phyloP scores from a whole-genome alignment of 441 rosid genomes.

The Bruguiera hainesii region DNA sequence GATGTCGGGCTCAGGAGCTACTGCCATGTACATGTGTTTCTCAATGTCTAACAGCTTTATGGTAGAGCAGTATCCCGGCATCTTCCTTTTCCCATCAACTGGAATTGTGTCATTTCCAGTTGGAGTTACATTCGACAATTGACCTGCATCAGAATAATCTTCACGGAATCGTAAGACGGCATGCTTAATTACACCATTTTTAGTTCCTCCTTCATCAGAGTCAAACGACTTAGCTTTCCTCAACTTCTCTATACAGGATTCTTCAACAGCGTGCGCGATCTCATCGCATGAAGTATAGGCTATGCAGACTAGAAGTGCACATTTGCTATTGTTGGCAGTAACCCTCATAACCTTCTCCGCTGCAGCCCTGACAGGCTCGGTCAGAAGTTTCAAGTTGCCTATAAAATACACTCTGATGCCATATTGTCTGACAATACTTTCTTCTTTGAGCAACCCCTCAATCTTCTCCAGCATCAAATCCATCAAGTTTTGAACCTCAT shows the following conservation, averaged over 20 bases:
- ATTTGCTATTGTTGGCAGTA: conserved; percentile 45
- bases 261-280: conserved; percentile 64
- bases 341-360: conserved; percentile 62
- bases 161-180: conserved; percentile 8
- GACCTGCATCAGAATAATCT: conserved; percentile 16
- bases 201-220: background rate
- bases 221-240: conserved; percentile 14
- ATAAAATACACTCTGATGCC: conserved; percentile 69
- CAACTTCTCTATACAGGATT: conserved; percentile 40
- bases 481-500: conserved; percentile 68
- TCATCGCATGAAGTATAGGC: conserved; percentile 70
- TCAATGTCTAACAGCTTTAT: conserved; percentile 50
- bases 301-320: conserved; percentile 58
- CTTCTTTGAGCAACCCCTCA: conserved; percentile 46
- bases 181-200: background rate
- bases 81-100: conserved; percentile 3
- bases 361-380: conserved; percentile 49
- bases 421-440: conserved; percentile 50
- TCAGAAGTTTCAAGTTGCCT: conserved; percentile 62
- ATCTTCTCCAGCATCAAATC: conserved; percentile 73
- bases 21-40: conserved; percentile 61
- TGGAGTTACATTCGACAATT: conserved; percentile 4
- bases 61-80: conserved; percentile 14
- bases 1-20: conserved; percentile 78
- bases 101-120: conserved; percentile 2